Evolutionary conservation across 2,329 filamentous ascomycete genomes (phyloP), one percentile per base, ranked within the genome.

Genomic region (Sordariomycetes sp.): DNA sequence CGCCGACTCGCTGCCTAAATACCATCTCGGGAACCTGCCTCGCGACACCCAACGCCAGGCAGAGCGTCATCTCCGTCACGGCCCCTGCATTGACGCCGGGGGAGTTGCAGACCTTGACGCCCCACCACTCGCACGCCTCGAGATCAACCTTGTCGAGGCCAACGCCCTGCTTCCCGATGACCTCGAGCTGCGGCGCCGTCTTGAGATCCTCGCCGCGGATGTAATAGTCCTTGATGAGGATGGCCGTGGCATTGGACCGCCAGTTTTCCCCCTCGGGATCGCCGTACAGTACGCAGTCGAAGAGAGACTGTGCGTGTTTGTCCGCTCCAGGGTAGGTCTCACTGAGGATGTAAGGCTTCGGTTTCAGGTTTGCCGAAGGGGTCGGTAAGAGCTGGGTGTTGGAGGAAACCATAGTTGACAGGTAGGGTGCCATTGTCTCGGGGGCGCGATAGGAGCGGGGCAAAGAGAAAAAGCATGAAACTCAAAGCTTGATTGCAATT

Each of bases 61-160:
- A 84, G 56, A 91, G 78, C 0, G 87, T 89, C 64, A 90, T 87
- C 66, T 90, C 87, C 0, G 87, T 87, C 0, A 88, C 89, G 0
- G 89, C 88, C 58, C 86, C 81, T 62, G 91, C 90, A 65, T 94
- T 94, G 1, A 88, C 89, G 22, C 81, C 80, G 0, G 89, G 88
- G 25, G 82, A 86, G 68, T 92, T 92, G 57, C 92, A 84, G 1
- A 92, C 87, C 55, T 91, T 84, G 59, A 92, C 84, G 24, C 89
- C 89, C 57, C 83, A 75, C 45, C 79, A 75, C 0, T 87, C 92
- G 2, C 88, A 88, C 8, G 82, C 80, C 39, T 81, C 75, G 0
- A 92, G 84, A 65, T 92, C 78, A 54, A 94, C 87, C 70, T 92
- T 91, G 71, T 92, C 87, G 25, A 92, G 87, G 35, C 87, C 89